A percentile compares a stretch with the other conserved stretches of the same genome.
These are phyloP conservation scores for Lathyrus oleraceus DNA, from an alignment of 306 rosid species.

Conservation along the genomic window DNA sequence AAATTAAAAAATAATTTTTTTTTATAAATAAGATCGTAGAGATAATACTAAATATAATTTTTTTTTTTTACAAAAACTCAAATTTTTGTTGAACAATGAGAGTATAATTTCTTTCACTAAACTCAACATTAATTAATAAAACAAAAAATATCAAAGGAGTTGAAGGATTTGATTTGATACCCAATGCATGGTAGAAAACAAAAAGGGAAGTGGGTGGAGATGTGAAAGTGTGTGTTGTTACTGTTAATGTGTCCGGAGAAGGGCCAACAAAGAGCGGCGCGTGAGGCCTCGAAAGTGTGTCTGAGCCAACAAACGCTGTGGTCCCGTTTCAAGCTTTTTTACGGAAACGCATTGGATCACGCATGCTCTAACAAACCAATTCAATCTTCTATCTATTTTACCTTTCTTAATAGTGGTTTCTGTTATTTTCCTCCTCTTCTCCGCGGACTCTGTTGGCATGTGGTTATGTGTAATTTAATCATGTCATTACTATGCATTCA, in stretches of 20 bases:
- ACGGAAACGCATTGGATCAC: conserved; percentile 42
- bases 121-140: not conserved
- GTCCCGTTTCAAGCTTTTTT: conserved; percentile 1
- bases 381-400: too few relatives aligned
- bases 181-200: not conserved
- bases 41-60: too few relatives aligned
- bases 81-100: too few relatives aligned
- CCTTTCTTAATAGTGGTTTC: not conserved
- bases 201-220: not conserved
- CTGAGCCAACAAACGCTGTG: conserved; percentile 35
- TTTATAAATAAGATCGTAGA: too few relatives aligned
- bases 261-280: conserved; percentile 64
- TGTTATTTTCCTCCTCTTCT: not conserved
- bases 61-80: too few relatives aligned
- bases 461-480: not conserved
- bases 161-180: not conserved
- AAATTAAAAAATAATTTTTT: too few relatives aligned
- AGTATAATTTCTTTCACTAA: too few relatives aligned
- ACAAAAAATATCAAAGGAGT: not conserved
- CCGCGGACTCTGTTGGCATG: not conserved
- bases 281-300: conserved; percentile 64
- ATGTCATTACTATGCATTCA: conserved; percentile 12
- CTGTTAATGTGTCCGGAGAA: conserved; percentile 37
- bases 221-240: not conserved
- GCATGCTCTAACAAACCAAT: conserved; percentile 18